Conservation (phyloP, 1,284 basidiomycete genomes). For the Ganoderma resinaceum region DNA sequence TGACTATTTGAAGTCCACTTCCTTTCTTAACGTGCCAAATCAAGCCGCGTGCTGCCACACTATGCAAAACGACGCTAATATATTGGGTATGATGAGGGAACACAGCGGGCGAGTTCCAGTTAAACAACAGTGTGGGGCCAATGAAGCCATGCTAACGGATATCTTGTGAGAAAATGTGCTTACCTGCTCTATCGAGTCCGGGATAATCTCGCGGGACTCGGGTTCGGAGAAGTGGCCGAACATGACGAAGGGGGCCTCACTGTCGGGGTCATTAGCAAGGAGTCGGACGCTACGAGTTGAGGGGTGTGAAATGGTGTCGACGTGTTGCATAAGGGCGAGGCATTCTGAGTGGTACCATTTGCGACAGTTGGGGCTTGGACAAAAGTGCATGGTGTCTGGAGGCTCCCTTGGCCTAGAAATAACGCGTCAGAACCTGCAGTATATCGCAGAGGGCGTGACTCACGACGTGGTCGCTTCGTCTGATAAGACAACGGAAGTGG, state of each 20-base stretch:
- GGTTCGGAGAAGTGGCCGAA: constrained; percentile 26
- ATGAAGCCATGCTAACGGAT: not conserved
- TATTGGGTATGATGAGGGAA: not conserved
- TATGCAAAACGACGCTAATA: not conserved
- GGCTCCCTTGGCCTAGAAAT: not conserved
- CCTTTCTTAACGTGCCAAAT: not conserved
- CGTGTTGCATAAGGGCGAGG: constrained; percentile 11
- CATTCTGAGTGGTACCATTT: constrained; percentile 37
- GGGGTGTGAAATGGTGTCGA: constrained; percentile 10
- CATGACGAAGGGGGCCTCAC: constrained; percentile 11
- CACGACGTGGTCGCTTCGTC: not conserved
- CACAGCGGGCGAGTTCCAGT: not conserved
- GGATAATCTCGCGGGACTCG: constrained; percentile 15
- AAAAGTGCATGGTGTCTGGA: constrained; percentile 35
- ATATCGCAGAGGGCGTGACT: not conserved
- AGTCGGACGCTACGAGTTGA: constrained; percentile 30
- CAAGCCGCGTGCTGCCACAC: not conserved
- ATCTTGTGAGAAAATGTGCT: not conserved
- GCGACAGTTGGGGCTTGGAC: constrained; percentile 32
- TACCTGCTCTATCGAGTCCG: constrained; percentile 1
- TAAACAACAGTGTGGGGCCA: not conserved
- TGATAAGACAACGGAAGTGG: not conserved
- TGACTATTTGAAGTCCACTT: not conserved
- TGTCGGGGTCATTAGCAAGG: constrained; percentile 33
- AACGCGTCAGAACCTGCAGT: not conserved